Evolutionary conservation across 768 basidiomycete genomes (phyloP).

Genomic region (Coprinellus micaceus): DNA sequence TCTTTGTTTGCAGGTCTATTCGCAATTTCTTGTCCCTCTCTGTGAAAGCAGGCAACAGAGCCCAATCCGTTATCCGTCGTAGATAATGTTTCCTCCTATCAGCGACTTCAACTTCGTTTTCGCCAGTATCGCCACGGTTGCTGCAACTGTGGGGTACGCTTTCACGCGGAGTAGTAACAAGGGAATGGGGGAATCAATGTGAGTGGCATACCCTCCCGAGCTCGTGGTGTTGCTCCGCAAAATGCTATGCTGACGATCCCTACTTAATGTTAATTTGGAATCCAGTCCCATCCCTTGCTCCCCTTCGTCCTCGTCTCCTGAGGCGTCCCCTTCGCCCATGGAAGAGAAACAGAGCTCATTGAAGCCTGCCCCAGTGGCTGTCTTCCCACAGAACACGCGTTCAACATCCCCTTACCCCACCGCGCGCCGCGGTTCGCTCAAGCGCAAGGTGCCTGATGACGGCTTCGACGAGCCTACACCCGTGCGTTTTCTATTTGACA

Average conservation of each 20-base stretch:
- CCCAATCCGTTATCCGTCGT: too few relatives aligned
- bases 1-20: too few relatives aligned
- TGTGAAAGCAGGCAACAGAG: too few relatives aligned
- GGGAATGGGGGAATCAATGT: conserved; percentile 22
- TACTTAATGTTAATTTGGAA: too few relatives aligned
- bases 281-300: too few relatives aligned
- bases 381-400: not conserved
- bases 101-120: conserved; percentile 53
- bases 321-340: not conserved
- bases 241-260: not conserved
- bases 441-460: conserved; percentile 33
- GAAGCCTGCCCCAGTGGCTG: not conserved
- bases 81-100: conserved; percentile 26
- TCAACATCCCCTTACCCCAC: not conserved
- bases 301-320: too few relatives aligned
- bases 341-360: conserved; percentile 14
- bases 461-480: conserved; percentile 31
- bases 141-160: conserved; percentile 57
- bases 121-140: conserved; percentile 56
- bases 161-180: conserved; percentile 39
- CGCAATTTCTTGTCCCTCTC: too few relatives aligned
- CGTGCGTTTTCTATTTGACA: conserved; percentile 14
- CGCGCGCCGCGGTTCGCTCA: conserved; percentile 23
- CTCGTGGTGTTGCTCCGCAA: not conserved
- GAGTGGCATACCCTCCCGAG: conserved; percentile 17